Evolutionary conservation across 164 flowering plant genomes (phyloP).

Genomic region (Saururus chinensis): DNA sequence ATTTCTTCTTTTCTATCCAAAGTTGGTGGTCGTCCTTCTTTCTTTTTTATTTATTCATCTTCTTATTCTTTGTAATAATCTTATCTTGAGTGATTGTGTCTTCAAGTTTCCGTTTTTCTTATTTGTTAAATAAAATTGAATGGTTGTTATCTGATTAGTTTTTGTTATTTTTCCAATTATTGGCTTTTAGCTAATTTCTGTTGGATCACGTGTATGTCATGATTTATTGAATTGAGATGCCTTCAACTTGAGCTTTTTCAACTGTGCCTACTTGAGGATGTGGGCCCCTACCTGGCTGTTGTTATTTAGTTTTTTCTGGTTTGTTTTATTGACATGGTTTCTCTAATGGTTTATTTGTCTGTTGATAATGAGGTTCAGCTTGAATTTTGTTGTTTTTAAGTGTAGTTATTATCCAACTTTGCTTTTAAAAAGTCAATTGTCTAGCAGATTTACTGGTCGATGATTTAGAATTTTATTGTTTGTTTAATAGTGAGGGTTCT

Average conservation of each 20-base stretch:
- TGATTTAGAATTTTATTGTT: background rate
- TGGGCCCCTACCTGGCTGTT: background rate
- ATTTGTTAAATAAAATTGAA: too few species aligned
- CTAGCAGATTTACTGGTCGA: background rate
- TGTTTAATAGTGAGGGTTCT: background rate
- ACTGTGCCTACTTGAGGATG: background rate
- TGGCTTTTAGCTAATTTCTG: background rate
- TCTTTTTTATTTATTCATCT: too few species aligned
- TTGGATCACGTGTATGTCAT: background rate
- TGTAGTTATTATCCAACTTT: background rate
- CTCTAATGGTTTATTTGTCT: background rate
- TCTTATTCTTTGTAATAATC: too few species aligned
- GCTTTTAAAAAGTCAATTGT: too few species aligned
- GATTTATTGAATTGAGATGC: background rate
- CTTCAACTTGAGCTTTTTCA: background rate
- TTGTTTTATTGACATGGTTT: too few species aligned
- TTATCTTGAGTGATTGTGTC: too few species aligned
- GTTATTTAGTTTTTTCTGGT: background rate
- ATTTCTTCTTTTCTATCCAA: too few species aligned
- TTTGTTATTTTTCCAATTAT: too few species aligned
- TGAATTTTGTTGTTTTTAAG: too few species aligned
- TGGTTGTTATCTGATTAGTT: background rate
- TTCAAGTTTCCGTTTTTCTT: too few species aligned
- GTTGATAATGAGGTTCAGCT: background rate
- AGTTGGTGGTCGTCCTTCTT: too few species aligned